Conservation (phyloP, 2,329 filamentous ascomycete genomes). For the Colletotrichum sp. region DNA sequence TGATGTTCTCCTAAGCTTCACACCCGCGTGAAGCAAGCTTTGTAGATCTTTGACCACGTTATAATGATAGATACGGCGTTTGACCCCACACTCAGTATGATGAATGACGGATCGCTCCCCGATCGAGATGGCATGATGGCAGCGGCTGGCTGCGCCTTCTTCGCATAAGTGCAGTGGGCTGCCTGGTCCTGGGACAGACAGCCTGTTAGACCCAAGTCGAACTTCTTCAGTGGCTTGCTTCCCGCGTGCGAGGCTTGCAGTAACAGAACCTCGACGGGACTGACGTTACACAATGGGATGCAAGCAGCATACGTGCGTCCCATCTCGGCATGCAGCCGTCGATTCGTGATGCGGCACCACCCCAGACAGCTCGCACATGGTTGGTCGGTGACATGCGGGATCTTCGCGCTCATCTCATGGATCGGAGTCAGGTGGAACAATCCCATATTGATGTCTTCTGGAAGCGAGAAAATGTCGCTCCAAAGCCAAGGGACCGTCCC, state of each 20-base stretch:
- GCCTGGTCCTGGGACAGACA: neutral
- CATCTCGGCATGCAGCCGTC: conserved; percentile 7
- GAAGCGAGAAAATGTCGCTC: neutral
- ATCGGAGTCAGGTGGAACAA: neutral
- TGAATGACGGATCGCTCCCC: neutral
- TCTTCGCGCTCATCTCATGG: neutral
- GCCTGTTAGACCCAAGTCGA: neutral
- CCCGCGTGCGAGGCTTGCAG: neutral
- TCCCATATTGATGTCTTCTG: neutral
- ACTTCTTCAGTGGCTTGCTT: neutral
- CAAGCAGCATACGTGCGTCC: neutral
- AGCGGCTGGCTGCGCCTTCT: neutral
- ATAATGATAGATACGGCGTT: neutral
- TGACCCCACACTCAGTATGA: neutral
- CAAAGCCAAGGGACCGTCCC: neutral
- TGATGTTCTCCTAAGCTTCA: conserved; percentile 31
- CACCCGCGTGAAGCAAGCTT: conserved; percentile 9
- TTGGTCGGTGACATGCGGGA: conserved; percentile 11
- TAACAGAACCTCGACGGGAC: neutral
- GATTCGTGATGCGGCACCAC: neutral
- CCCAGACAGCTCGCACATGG: neutral
- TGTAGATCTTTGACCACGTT: neutral
- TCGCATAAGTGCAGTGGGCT: neutral
- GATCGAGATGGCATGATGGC: neutral
- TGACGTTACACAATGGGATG: neutral